A percentile compares a stretch with the other conserved stretches of the same genome.
Conservation (phyloP, 345 rosid genomes). For the Pseudoturritis turrita region DNA sequence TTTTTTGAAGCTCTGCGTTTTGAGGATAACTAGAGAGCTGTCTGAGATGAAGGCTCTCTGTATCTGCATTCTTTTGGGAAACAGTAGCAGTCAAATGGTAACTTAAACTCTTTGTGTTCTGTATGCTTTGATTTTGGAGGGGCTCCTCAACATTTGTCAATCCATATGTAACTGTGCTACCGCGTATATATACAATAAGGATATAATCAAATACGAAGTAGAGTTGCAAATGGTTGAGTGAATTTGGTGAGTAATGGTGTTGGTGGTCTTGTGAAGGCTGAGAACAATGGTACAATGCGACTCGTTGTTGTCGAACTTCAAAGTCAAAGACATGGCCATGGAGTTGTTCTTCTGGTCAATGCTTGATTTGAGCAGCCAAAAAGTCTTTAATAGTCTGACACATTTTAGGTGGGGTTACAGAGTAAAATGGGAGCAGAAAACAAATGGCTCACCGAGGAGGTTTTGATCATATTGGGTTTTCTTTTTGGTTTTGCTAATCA, state of each 20-base stretch:
- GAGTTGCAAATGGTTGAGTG: background rate
- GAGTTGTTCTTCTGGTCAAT: background rate
- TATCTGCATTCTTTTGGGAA: background rate
- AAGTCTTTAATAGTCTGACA: no score
- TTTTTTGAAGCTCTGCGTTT: background rate
- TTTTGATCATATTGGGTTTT: no score
- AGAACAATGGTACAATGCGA: background rate
- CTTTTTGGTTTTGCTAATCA: no score
- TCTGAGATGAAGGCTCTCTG: constrained; percentile 7
- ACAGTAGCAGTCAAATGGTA: background rate
- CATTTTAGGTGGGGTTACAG: no score
- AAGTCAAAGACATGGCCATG: background rate
- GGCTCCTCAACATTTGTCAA: background rate
- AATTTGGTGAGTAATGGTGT: background rate
- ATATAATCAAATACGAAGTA: background rate
- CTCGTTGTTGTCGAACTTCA: background rate
- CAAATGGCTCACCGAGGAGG: no score
- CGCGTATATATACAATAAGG: background rate
- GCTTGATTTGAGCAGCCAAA: no score
- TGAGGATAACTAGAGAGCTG: background rate
- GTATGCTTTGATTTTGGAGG: background rate
- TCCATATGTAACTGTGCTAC: background rate
- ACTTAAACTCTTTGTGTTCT: background rate
- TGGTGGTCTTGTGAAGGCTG: background rate
- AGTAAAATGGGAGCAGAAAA: no score